Evolutionary conservation across 352 stramenopile genomes (phyloP), one percentile per base, ranked within the genome.

Genomic region (Globisporangium orthogonon): DNA sequence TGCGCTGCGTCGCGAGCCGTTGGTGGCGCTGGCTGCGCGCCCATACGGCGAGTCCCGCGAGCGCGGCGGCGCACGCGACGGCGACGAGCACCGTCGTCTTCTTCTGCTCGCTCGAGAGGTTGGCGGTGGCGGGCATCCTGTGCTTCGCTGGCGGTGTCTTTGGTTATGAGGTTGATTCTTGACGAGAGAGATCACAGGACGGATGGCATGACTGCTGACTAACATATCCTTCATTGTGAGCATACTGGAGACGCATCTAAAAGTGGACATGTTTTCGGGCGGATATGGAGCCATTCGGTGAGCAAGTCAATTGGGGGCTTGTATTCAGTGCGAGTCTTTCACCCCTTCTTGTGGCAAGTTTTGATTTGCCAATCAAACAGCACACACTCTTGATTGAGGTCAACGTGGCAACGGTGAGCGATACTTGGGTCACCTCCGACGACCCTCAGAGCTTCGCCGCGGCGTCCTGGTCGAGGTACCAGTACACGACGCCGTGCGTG

Each of bases 401-500:
- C 33, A 37, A 37, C 3, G 33, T 37, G 33, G 33, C 33, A 37
- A 9, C 9, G 33, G 9, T 37, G 33, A 37, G 33, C 9, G 33
- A 37, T 37, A 47, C 23, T 35, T 37, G 1, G 1, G 2, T 7
- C 11, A 31, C 68, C 2, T 70, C 62, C 54, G 64, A 58, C 45
- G 62, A 23, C 23, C 23, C 41, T 60, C 33, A 81, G 40, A 89
- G 66, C 62, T 82, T 86, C 49, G 77, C 70, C 3, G 78, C 79
- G 4, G 87, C 87, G 33, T 76, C 76, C 33, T 87, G 71, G 58
- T 96, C 87, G 29, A 96, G 78, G 69, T 89, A 95, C 87, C 87
- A 96, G 45, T 84, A 73, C 29, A 94, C 63, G 35, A 87, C 59
- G n/a, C 86, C 86, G 18, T 85, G 62, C 33, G 65, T 83, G 23